Evolutionary conservation across 306 rosid genomes (phyloP).

Genomic region (Cicer cuneatum): DNA sequence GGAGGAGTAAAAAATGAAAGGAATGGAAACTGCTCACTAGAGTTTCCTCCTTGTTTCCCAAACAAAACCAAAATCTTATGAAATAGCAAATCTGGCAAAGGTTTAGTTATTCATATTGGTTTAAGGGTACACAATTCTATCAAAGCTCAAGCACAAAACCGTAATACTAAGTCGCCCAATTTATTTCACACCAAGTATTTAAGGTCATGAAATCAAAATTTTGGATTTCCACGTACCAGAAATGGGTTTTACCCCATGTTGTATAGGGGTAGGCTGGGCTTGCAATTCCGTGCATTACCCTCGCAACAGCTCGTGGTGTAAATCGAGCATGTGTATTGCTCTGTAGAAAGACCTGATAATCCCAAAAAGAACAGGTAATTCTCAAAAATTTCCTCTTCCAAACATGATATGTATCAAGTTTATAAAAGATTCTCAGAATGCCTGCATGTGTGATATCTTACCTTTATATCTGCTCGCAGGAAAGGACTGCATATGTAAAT

Average conservation of each 20-base stretch:
- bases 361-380: slow-evolving; percentile 42
- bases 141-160: slow-evolving; percentile 8
- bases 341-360: slow-evolving; percentile 78
- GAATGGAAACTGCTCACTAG: slow-evolving; percentile 19
- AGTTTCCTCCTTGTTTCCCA: slow-evolving; percentile 29
- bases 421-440: slow-evolving; percentile 38
- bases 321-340: slow-evolving; percentile 80
- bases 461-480: slow-evolving; percentile 92
- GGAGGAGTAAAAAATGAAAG: slow-evolving; percentile 3
- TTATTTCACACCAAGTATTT: slow-evolving; percentile 18
- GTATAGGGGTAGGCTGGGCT: slow-evolving; percentile 93
- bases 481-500: slow-evolving; percentile 80
- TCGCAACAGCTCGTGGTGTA: slow-evolving; percentile 94
- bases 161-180: neutral
- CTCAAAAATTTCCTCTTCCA: slow-evolving; percentile 20
- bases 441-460: slow-evolving; percentile 42
- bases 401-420: slow-evolving; percentile 30
- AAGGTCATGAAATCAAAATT: neutral
- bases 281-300: slow-evolving; percentile 93
- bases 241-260: slow-evolving; percentile 85
- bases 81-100: slow-evolving; percentile 7
- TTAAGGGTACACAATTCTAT: slow-evolving; percentile 18
- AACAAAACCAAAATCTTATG: slow-evolving; percentile 32
- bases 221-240: slow-evolving; percentile 63
- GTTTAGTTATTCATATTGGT: slow-evolving; percentile 5